Base-by-base conservation (phyloP, 148 eudicot species). In the Bassia scoparia region DNA sequence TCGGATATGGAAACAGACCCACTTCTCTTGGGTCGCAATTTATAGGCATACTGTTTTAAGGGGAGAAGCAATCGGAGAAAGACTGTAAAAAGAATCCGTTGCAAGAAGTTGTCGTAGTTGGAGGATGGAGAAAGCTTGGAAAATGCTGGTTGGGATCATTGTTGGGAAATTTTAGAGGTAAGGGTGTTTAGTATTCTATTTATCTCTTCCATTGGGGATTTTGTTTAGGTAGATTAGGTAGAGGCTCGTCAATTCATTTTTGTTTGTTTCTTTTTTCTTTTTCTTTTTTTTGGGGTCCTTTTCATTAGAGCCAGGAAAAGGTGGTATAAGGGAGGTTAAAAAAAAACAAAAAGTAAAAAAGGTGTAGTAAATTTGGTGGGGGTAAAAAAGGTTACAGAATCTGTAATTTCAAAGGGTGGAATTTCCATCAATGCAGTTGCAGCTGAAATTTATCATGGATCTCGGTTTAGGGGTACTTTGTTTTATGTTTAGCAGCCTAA, bases 161-260 rank as follows among this genome's bases (percentile, higher is more conserved):
- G 79, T n/a, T n/a, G 83, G 83, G 72, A 80, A 69, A 13, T 56
- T 48, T 74, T 65, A 71, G 58, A 62, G 50, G 59, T 29, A 24
- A 50, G 46, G 64, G 33, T 52, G 75, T 69, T 53, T 72, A 79
- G 38, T 52, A 72, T 73, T 27, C 50, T 44, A 76, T 46, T 30
- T 52, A 24, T 73, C 43, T 68, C 68, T 17, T 75, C 60, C 64
- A 38, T 71, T 74, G 58, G 61, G 79, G 77, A 76, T 85, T 86
- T 89, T 84, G 85, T 78, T 66, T 79, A 84, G 89, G 79, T 81
- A 69, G 74, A 63, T 68, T 81, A 80, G 86, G 78, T 86, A 80
- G 82, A 84, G 83, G 83, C 75, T 81, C 75, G 65, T 83, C 81
- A 80, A 84, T 89, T 92, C 87, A 81, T 86, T 87, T 84, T 77